phyloP scores from a whole-genome alignment of 2,329 filamentous ascomycete genomes.

The Diplocarpon rosae region DNA sequence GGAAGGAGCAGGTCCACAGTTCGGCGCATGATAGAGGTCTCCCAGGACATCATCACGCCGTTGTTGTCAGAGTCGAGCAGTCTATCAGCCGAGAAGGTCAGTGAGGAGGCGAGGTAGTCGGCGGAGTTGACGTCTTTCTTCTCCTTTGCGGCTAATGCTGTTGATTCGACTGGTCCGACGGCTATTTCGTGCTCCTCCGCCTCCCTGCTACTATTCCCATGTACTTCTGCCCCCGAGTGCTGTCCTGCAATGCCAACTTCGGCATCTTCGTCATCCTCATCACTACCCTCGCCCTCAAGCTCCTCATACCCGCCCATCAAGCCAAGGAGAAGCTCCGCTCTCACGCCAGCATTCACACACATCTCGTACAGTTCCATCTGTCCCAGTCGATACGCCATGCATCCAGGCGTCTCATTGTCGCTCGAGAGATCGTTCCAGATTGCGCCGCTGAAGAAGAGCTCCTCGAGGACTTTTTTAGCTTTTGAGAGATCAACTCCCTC shows the following conservation, averaged over 20 bases:
- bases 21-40: constrained; percentile 72
- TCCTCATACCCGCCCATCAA: constrained; percentile 72
- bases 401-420: constrained; percentile 84
- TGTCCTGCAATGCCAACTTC: background rate
- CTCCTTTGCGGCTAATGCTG: background rate
- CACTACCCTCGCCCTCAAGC: constrained; percentile 41
- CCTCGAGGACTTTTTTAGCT: constrained; percentile 56
- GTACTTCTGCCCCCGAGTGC: background rate
- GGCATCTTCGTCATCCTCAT: constrained; percentile 30
- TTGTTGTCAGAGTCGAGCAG: constrained; percentile 67
- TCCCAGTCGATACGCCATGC: constrained; percentile 63
- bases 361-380: constrained; percentile 63
- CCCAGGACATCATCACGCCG: constrained; percentile 92
- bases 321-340: constrained; percentile 78
- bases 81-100: constrained; percentile 54
- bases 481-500: constrained; percentile 38
- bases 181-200: background rate
- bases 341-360: constrained; percentile 80
- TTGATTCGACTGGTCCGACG: constrained; percentile 9
- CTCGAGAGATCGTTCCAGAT: constrained; percentile 95
- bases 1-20: constrained; percentile 58
- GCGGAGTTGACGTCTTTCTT: constrained; percentile 44
- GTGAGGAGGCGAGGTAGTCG: constrained; percentile 55
- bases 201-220: background rate
- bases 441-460: constrained; percentile 76